Evolutionary conservation across 345 rosid species (phyloP).

Genomic region (Populus alba): DNA sequence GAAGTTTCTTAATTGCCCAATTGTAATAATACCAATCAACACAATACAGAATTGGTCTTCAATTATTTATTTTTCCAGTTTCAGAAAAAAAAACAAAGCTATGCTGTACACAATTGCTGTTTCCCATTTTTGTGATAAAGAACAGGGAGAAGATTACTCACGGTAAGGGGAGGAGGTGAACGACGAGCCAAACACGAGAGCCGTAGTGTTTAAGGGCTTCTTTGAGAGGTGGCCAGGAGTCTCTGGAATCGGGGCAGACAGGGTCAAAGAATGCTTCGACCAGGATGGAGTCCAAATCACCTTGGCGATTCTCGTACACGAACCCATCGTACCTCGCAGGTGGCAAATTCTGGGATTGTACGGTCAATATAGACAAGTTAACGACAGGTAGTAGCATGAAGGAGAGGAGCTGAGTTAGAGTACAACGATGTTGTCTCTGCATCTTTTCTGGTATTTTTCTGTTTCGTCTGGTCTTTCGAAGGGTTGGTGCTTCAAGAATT

Average conservation of each 20-base stretch:
- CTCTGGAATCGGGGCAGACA: conserved; percentile 82
- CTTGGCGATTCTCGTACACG: conserved; percentile 34
- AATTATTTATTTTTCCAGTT: no score
- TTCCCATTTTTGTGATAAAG: background rate
- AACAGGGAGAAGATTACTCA: conserved; percentile 30
- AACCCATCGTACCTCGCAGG: conserved; percentile 81
- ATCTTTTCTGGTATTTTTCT: background rate
- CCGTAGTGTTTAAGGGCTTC: conserved; percentile 61
- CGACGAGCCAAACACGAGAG: conserved; percentile 48
- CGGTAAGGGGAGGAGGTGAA: conserved; percentile 92
- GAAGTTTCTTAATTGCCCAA: no score
- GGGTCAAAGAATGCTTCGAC: conserved; percentile 91
- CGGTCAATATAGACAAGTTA: conserved; percentile 4
- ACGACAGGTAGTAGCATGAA: conserved; percentile 1
- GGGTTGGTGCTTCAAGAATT: background rate
- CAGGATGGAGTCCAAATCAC: conserved; percentile 43
- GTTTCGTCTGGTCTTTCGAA: background rate
- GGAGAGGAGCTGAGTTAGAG: conserved; percentile 15
- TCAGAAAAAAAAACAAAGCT: background rate
- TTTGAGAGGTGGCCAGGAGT: conserved; percentile 80
- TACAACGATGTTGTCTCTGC: background rate
- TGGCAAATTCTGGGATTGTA: conserved; percentile 60
- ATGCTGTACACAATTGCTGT: background rate
- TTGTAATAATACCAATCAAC: no score
- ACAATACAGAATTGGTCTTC: no score